Percentiles rank a stretch among this genome's conserved stretches.
Evolutionary conservation across 306 rosid species (phyloP).

Genomic region (Alnus glutinosa): DNA sequence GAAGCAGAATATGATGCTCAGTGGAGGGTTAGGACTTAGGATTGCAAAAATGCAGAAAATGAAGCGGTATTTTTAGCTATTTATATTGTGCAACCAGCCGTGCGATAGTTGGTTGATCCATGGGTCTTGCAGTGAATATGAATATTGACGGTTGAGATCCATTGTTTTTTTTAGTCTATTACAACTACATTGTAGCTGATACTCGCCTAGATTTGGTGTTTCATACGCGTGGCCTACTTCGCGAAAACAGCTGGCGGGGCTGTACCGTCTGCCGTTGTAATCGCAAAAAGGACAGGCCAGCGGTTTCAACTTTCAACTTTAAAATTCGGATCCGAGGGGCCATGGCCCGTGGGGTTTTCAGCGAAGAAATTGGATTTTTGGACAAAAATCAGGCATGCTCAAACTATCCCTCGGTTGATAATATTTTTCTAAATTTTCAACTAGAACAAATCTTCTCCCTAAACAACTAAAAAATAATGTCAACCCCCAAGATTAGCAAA

Average conservation of each 20-base stretch:
- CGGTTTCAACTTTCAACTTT: not conserved
- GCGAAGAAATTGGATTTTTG: too few relatives aligned
- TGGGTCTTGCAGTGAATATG: not conserved
- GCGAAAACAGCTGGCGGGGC: constrained; percentile 18
- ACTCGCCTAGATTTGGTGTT: not conserved
- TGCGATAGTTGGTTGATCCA: not conserved
- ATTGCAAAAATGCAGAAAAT: not conserved
- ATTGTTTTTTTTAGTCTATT: not conserved
- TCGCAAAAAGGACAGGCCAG: not conserved
- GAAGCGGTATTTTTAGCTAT: constrained; percentile 8
- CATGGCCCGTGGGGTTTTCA: not conserved
- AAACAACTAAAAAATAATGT: too few relatives aligned
- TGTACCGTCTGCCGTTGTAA: not conserved
- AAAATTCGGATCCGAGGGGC: not conserved
- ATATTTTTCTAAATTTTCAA: too few relatives aligned
- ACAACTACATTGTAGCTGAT: not conserved
- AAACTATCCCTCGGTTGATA: too few relatives aligned
- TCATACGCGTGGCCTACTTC: not conserved
- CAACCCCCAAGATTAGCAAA: too few relatives aligned
- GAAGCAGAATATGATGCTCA: not conserved
- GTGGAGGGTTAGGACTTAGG: not conserved
- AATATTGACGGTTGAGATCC: not conserved
- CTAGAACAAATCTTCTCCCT: too few relatives aligned
- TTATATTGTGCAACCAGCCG: not conserved
- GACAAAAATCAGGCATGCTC: too few relatives aligned